phyloP scores from a whole-genome alignment of 2,329 filamentous ascomycete genomes.

The Pseudopithomyces maydicus region DNA sequence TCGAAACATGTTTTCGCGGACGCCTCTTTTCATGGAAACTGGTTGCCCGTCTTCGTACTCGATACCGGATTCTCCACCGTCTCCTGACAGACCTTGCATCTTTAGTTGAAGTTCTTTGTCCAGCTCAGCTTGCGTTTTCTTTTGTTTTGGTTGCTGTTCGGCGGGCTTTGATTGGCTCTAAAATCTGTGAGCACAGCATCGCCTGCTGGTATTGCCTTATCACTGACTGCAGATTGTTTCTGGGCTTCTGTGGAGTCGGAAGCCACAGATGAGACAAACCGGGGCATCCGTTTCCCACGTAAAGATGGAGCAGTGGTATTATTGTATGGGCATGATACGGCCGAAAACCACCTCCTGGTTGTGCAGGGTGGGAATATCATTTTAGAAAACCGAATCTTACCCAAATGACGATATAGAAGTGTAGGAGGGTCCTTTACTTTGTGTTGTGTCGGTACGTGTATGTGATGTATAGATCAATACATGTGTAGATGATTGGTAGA shows the following conservation, averaged over 20 bases:
- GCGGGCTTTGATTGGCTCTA: constrained; percentile 22
- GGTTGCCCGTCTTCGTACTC: constrained; percentile 78
- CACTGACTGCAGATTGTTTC: constrained; percentile 12
- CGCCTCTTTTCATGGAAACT: constrained; percentile 72
- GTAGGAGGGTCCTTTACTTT: no score
- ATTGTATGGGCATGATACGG: background rate
- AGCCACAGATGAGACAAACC: constrained; percentile 9
- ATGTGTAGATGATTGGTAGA: background rate
- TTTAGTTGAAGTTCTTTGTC: constrained; percentile 71
- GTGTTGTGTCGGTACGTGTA: no score
- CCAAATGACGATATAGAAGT: no score
- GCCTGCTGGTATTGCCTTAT: background rate
- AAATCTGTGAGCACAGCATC: constrained; percentile 7
- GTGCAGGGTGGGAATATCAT: background rate
- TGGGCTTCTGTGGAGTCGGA: background rate
- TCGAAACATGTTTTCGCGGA: constrained; percentile 78
- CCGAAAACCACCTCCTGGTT: background rate
- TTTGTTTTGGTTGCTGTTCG: constrained; percentile 26
- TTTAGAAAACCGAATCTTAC: background rate
- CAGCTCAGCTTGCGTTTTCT: constrained; percentile 63
- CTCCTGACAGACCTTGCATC: constrained; percentile 70
- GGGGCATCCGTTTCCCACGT: background rate
- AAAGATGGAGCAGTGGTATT: background rate
- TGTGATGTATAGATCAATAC: no score
- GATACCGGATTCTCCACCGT: constrained; percentile 71